These are phyloP conservation scores for Brassica juncea DNA, from an alignment of 345 rosid genomes.

Conservation along the genomic window DNA sequence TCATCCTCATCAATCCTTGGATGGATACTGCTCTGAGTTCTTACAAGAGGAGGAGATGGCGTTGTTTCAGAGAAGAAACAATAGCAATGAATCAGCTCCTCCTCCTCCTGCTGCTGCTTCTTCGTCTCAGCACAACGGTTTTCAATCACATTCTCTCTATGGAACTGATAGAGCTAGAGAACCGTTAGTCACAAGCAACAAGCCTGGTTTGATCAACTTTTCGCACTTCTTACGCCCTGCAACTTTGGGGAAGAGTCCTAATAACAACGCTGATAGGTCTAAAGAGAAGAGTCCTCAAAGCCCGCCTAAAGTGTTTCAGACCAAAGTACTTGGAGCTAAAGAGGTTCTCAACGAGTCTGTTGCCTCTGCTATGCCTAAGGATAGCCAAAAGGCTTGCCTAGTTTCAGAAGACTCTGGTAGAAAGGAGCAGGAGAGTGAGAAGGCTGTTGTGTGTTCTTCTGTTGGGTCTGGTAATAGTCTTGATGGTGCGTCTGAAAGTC, in stretches of 20 bases:
- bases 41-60: constrained; percentile 47
- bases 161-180: constrained; percentile 47
- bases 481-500: constrained; percentile 61
- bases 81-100: constrained; percentile 37
- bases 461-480: constrained; percentile 72
- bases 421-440: constrained; percentile 54
- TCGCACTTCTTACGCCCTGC: constrained; percentile 68
- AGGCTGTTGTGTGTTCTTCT: constrained; percentile 67
- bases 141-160: constrained; percentile 44
- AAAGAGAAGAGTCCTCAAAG: constrained; percentile 42
- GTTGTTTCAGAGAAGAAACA: constrained; percentile 39
- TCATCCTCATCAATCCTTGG: constrained; percentile 38
- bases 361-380: constrained; percentile 43
- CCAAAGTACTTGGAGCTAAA: constrained; percentile 46
- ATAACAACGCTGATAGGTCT: constrained; percentile 32
- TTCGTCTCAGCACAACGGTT: constrained; percentile 39
- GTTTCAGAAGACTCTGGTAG: constrained; percentile 41
- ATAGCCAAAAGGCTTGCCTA: constrained; percentile 39
- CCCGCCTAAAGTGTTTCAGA: constrained; percentile 36
- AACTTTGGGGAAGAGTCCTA: constrained; percentile 46
- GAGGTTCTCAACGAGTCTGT: constrained; percentile 39
- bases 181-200: constrained; percentile 36
- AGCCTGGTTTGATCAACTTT: constrained; percentile 53
- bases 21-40: constrained; percentile 61
- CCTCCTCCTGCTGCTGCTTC: constrained; percentile 20